Evolutionary conservation across 2,329 filamentous ascomycete genomes (phyloP), one percentile per base, ranked within the genome.

Genomic region (Alternaria sp.): DNA sequence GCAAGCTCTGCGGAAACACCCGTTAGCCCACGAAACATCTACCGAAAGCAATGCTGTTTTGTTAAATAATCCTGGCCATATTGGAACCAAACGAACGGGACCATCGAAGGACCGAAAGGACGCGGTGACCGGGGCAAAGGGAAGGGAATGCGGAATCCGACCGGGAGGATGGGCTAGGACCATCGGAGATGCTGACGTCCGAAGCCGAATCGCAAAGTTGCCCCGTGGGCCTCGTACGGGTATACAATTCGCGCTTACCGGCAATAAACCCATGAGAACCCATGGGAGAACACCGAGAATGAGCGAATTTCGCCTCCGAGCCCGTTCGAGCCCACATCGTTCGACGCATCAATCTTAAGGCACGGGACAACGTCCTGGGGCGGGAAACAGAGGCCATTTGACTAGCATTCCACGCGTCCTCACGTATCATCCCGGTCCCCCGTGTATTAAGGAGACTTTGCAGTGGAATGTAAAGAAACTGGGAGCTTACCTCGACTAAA

Each of bases 401-500:
- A 60, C 54, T 44, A 47, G 20, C 9, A 25, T 46, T 56, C 44
- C 58, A 56, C 51, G 55, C 47, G 26, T 30, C 46, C 37, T 26
- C 41, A 43, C 20, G 37, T 9, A 6, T 43, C 14, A 26, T 30
- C 49, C 55, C 28, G 23, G 28, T 9, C 55, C 44, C 30, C 51
- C 44, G 47, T 51, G n/a, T 11, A 58, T 55, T 68, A 66, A 60
- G 61, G 67, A 60, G 66, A 63, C 21, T 63, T 63, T 69, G 62
- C 58, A 69, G 58, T 47, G n/a, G 28, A 47, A 26, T 55, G 50
- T 30, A 25, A 58, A 37, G n/a, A 60, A 60, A 59, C 18, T 28
- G 30, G 23, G 20, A 59, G 68, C 81, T 65, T 79, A 87, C 85
- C 79, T 85, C 81, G 25, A 90, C 85, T 45, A 91, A 80, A 8